Conservation (phyloP, 257 asterid species). For the Galeopsis tetrahit region DNA sequence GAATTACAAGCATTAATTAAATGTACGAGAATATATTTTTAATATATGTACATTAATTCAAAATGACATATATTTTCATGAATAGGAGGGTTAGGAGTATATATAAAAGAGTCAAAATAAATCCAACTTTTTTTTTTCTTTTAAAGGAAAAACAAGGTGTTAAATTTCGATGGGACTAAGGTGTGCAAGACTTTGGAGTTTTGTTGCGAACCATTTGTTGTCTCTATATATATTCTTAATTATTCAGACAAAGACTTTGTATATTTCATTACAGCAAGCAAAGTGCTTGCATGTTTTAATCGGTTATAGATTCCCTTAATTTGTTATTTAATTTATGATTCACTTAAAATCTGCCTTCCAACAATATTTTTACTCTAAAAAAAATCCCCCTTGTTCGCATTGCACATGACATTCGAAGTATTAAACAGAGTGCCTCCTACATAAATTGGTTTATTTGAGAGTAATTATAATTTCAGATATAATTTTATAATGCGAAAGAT, state of each 20-base stretch:
- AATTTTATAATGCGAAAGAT: too few species aligned
- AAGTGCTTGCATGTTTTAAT: conserved; percentile 8
- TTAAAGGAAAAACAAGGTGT: neutral
- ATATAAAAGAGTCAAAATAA: neutral
- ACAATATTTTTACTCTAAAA: neutral
- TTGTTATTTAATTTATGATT: neutral
- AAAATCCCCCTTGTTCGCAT: neutral
- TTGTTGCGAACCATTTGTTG: conserved; percentile 12
- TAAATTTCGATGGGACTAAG: neutral
- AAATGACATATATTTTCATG: too few species aligned
- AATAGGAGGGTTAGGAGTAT: too few species aligned
- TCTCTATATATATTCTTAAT: conserved; percentile 15
- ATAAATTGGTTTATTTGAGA: too few species aligned
- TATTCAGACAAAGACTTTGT: neutral
- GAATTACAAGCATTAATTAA: too few species aligned
- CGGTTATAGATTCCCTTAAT: conserved; percentile 15
- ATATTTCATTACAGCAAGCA: conserved; percentile 20
- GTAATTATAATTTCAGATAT: too few species aligned
- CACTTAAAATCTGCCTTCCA: neutral
- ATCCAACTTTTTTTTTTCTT: neutral
- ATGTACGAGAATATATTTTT: too few species aligned
- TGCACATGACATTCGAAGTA: too few species aligned
- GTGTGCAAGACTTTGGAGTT: conserved; percentile 24
- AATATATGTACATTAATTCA: too few species aligned
- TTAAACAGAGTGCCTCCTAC: too few species aligned